Conservation (phyloP, 441 rosid species). For the Croton laevigatus region DNA sequence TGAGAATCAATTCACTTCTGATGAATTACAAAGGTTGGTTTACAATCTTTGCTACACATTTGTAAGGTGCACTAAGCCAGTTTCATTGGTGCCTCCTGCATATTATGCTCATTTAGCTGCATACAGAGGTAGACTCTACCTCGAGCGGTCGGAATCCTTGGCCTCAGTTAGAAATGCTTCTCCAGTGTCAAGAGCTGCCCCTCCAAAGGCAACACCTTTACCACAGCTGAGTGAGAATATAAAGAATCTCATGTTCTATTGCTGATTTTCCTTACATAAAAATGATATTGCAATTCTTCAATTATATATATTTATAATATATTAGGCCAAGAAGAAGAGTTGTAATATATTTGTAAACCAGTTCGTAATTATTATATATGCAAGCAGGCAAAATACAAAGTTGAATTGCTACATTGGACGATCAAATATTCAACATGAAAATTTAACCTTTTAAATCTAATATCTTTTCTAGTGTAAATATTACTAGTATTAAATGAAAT, state of each 20-base stretch:
- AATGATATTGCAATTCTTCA: slow-evolving; percentile 1
- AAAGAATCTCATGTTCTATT: slow-evolving; percentile 67
- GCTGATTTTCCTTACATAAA: slow-evolving; percentile 33
- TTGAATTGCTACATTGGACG: too few relatives aligned
- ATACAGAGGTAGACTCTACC: slow-evolving; percentile 61
- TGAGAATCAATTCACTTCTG: slow-evolving; percentile 65
- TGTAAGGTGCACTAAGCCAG: slow-evolving; percentile 66
- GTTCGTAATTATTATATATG: not conserved
- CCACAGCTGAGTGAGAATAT: slow-evolving; percentile 57
- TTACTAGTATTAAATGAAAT: too few relatives aligned
- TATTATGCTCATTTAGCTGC: slow-evolving; percentile 80
- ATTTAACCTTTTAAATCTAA: too few relatives aligned
- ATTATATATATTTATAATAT: not conserved
- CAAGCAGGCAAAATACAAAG: too few relatives aligned
- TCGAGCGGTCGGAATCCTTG: slow-evolving; percentile 53
- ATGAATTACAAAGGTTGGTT: slow-evolving; percentile 57
- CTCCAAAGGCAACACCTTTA: slow-evolving; percentile 25
- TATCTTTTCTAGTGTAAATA: too few relatives aligned
- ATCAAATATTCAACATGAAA: too few relatives aligned
- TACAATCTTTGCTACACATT: slow-evolving; percentile 70
- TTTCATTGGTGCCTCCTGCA: slow-evolving; percentile 78
- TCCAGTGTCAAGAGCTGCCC: slow-evolving; percentile 43
- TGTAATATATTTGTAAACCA: not conserved
- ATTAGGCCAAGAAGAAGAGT: not conserved
- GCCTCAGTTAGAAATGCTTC: slow-evolving; percentile 35